Evolutionary conservation across 1,284 basidiomycete species (phyloP).

Genomic region (Cryptococcus maquisensis): DNA sequence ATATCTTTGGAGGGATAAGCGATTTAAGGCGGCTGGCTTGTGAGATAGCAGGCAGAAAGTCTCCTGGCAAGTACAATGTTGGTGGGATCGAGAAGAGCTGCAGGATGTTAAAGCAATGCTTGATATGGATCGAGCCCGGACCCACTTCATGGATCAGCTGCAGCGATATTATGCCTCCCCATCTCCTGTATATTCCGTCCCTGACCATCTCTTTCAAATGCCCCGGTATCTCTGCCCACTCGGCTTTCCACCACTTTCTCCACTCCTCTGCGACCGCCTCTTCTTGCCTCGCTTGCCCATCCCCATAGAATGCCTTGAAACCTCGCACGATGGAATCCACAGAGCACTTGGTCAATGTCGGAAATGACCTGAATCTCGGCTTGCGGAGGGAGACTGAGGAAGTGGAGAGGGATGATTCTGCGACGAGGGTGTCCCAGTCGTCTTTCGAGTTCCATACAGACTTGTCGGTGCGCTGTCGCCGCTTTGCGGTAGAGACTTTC

Average conservation of each 20-base stretch:
- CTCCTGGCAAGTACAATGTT: conserved; percentile 19
- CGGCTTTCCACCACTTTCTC: conserved; percentile 21
- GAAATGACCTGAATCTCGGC: conserved; percentile 18
- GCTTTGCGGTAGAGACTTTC: neutral
- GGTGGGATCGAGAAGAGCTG: conserved; percentile 26
- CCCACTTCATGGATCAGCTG: conserved; percentile 26
- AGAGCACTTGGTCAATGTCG: conserved; percentile 14
- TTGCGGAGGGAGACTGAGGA: conserved; percentile 27
- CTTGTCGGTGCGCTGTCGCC: conserved; percentile 1
- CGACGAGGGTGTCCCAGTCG: conserved; percentile 34
- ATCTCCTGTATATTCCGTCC: conserved; percentile 21
- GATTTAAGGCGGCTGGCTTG: conserved; percentile 15
- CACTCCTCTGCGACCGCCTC: conserved; percentile 13
- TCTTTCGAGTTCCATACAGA: conserved; percentile 30
- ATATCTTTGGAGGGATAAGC: conserved; percentile 10
- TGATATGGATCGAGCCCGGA: neutral
- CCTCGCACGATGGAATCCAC: conserved; percentile 14
- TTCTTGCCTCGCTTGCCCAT: neutral
- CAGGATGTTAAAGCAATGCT: neutral
- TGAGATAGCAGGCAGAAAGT: conserved; percentile 17
- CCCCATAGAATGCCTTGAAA: conserved; percentile 30
- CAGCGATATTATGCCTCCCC: conserved; percentile 21
- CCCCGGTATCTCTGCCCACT: conserved; percentile 24
- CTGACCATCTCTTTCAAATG: conserved; percentile 26
- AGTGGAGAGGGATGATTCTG: conserved; percentile 27